Percentiles rank a stretch among this genome's conserved stretches.
Conservation (phyloP, 768 basidiomycete species). For the Kwoniella sp. region DNA sequence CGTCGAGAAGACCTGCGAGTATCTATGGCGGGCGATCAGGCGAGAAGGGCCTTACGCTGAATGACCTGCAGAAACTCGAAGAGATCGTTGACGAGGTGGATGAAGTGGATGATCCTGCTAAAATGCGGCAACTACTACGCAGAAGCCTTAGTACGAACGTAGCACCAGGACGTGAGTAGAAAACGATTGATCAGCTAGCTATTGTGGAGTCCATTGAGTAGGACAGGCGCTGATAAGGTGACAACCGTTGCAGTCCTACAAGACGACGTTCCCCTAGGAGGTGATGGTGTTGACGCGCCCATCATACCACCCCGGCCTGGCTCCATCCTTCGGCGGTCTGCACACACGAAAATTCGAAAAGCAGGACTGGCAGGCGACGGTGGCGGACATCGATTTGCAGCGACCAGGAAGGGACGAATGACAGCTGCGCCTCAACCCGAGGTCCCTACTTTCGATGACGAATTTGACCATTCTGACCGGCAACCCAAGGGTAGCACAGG, state of each 20-base stretch:
- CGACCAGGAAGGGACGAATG: conserved; percentile 60
- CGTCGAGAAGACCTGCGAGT: conserved; percentile 64
- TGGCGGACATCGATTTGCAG: conserved; percentile 76
- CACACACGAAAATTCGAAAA: conserved; percentile 95
- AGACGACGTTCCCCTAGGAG: conserved; percentile 36
- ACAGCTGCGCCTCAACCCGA: conserved; percentile 41
- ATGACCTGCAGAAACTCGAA: conserved; percentile 91
- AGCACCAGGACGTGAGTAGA: conserved; percentile 79
- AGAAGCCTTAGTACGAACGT: conserved; percentile 86
- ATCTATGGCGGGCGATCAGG: conserved; percentile 66
- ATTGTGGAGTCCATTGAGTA: background rate
- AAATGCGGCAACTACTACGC: conserved; percentile 74
- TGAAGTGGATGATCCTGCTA: conserved; percentile 71
- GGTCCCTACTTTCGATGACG: conserved; percentile 35
- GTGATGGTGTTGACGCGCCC: conserved; percentile 82
- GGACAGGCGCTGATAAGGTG: background rate
- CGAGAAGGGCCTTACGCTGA: conserved; percentile 81
- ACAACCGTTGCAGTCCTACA: conserved; percentile 37
- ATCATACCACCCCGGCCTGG: conserved; percentile 84
- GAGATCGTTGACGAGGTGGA: conserved; percentile 88
- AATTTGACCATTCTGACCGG: conserved; percentile 29
- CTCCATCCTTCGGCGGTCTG: conserved; percentile 84
- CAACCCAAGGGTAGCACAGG: conserved; percentile 19
- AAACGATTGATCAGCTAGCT: too few relatives aligned
- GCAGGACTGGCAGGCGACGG: conserved; percentile 73